Base-by-base conservation (phyloP, 2,329 filamentous ascomycete species). In the Berkeleyomyces basicola region DNA sequence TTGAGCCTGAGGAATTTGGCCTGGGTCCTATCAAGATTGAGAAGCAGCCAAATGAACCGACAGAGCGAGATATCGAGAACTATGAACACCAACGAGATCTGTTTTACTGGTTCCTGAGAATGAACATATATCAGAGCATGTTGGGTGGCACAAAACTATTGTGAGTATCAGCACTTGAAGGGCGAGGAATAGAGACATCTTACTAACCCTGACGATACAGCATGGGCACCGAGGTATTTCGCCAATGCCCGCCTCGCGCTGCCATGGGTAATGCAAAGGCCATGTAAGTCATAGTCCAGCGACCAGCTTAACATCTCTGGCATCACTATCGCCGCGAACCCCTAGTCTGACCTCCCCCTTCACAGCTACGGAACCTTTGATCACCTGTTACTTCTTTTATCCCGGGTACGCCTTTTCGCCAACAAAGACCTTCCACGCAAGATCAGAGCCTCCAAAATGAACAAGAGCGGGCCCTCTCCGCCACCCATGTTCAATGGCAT, bases 41-140 rank as follows among this genome's bases (percentile, higher is more conserved):
- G 1, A 68, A 67, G 1, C 71, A 74, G 37, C 71, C 72, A 33
- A 70, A 74, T 44, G 73, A 74, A 4, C 70, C 69, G 5, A 80
- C 79, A 1, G 75, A 79, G 43, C 78, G 75, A 65, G 91, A 97
- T 65, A 79, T 95, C 58, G 85, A 89, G 66, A 84, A 82, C 47
- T 95, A 88, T 69, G 87, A 93, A 69, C 85, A 87, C 14, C 78
- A 93, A 46, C 83, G 87, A 66, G 93, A 97, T 73, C 74, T 97
- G 4, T 95, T 87, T 70, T 99, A 92, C 91, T 96, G 90, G 88
- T 96, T 91, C 71, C 86, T 82, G 68, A 95, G 96, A 72, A 93
- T 96, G 77, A 93, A 97, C 71, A 83, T 88, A 7, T 95, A 92
- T 68, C 92, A 96, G 71, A 90, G 88, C 70, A 82, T 96, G 65